These are phyloP conservation scores for Acanthamoeba lenticulata DNA, from an alignment of 208 protist species.

Conservation along the genomic window DNA sequence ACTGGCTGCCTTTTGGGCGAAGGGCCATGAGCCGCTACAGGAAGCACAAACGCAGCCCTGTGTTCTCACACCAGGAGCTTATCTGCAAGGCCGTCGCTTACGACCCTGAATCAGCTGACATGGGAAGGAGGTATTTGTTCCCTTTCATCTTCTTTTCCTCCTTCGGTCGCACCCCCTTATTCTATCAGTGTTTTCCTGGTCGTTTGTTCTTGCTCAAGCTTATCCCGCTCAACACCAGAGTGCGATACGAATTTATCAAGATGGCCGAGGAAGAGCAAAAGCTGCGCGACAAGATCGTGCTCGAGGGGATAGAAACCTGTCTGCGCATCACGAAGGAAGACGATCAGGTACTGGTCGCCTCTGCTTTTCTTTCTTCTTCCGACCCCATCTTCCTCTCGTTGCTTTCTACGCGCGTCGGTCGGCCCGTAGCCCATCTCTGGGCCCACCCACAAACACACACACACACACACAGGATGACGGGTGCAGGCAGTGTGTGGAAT, in stretches of 20 bases:
- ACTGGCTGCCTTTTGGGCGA: constrained; percentile 83
- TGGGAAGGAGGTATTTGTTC: constrained; percentile 17
- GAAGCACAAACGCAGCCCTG: constrained; percentile 17
- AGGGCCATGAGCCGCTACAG: constrained; percentile 46
- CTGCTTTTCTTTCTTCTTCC: background rate
- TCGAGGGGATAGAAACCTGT: constrained; percentile 56
- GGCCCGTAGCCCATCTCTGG: no score
- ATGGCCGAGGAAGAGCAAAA: constrained; percentile 63
- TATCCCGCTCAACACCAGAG: background rate
- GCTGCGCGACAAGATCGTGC: constrained; percentile 61
- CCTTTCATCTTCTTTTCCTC: background rate
- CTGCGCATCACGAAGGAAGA: constrained; percentile 62
- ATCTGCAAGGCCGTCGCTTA: constrained; percentile 62
- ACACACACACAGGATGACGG: constrained; percentile 24
- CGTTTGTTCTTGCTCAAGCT: background rate
- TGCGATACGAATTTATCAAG: constrained; percentile 44
- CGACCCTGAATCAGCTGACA: constrained; percentile 57
- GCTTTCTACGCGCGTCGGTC: no score
- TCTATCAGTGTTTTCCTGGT: background rate
- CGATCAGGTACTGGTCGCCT: background rate
- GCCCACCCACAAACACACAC: no score
- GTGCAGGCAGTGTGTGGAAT: constrained; percentile 13
- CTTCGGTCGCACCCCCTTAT: background rate
- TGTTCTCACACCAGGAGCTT: constrained; percentile 71
- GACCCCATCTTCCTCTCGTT: background rate